These are phyloP conservation scores for Oxyria digyna DNA, from an alignment of 148 eudicot species.

Conservation along the genomic window DNA sequence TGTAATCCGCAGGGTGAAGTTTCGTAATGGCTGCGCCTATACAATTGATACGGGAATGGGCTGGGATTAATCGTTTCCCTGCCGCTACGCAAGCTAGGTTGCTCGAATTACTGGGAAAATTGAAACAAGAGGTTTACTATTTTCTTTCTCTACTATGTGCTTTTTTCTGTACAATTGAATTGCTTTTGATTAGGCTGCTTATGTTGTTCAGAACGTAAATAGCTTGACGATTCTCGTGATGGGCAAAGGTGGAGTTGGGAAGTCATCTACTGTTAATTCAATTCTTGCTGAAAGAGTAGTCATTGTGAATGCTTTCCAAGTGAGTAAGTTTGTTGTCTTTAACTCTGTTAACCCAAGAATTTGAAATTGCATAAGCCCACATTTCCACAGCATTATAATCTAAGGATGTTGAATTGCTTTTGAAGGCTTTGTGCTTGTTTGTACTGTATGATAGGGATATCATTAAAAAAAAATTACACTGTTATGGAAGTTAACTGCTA, in stretches of 20 bases:
- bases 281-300: constrained; percentile 83
- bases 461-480: too few relatives aligned
- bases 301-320: constrained; percentile 89
- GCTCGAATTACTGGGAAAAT: constrained; percentile 55
- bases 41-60: constrained; percentile 52
- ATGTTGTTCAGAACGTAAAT: constrained; percentile 38
- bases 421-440: too few relatives aligned
- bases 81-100: constrained; percentile 64
- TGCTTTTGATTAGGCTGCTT: neutral
- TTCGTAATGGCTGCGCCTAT: constrained; percentile 30
- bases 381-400: neutral
- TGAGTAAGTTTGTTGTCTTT: constrained; percentile 11
- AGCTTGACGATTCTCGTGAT: constrained; percentile 80
- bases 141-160: neutral
- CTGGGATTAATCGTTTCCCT: constrained; percentile 86
- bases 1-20: neutral
- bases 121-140: constrained; percentile 52
- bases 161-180: neutral
- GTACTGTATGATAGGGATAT: too few relatives aligned
- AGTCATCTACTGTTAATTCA: constrained; percentile 87
- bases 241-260: constrained; percentile 99
- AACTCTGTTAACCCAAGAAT: neutral
- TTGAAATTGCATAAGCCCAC: neutral
- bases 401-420: too few relatives aligned
- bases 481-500: neutral